Evolutionary conservation across 306 rosid species (phyloP), one percentile per base, ranked within the genome.

Genomic region (Senna tora): DNA sequence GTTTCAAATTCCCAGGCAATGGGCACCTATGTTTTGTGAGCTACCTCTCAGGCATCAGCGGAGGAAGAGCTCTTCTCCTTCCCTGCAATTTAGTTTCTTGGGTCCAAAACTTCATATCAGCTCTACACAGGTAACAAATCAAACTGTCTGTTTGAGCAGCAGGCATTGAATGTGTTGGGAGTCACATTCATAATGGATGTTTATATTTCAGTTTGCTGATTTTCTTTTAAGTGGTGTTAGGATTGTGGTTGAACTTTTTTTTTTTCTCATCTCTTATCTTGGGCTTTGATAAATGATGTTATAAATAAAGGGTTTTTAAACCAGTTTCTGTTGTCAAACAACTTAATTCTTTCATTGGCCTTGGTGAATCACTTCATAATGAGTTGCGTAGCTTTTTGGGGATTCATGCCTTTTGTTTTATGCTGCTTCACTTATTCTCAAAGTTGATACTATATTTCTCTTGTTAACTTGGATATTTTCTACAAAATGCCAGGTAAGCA

Each of bases 21-120:
- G 98, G 98, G 98, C 92, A 12, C 98, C 98, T 57, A 89, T 91
- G 91, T 94, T 91, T 76, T 84, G 96, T 12, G 97, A 94, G 80
- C 86, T 94, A 60, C 97, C 98, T 58, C 96, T 94, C 54, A 80
- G 97, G 76, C 97, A 87, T 86, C 96, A 84, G 67, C 67, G 74
- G 69, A 94, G 52, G 79, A 84, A 76, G 81, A 69, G 83, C 13
- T 65, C 84, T 54, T 87, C 94, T 77, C 87, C 90, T 75, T 66
- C 90, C 71, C 78, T 91, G 63, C 97, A 87, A 81, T 89, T 91
- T 84, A 76, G 82, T 84, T 91, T 91, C 81, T 25, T 94, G 82
- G 86, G 98, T 69, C 88, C 96, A 25, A 86, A 86, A 80, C 84
- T 86, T 54, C 79, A 83, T 41, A 64, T 94, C 51, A 77, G 84